phyloP scores from a whole-genome alignment of 257 asterid species.

The Capsicum pubescens region DNA sequence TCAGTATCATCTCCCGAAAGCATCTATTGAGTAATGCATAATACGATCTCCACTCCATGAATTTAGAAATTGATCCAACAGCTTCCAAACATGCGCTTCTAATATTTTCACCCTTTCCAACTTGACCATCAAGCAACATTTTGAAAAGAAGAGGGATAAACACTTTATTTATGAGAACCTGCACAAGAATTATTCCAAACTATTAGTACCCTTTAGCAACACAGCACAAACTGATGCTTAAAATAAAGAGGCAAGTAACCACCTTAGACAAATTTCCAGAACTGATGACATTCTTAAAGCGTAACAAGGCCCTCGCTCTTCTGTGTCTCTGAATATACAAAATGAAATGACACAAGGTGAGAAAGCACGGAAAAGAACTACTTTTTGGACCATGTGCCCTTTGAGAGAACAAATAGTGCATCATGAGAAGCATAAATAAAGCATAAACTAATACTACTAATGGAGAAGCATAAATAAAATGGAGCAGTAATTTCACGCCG shows the following conservation, averaged over 20 bases:
- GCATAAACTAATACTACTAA: background rate
- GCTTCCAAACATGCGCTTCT: constrained; percentile 82
- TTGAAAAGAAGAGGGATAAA: constrained; percentile 79
- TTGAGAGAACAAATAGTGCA: background rate
- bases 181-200: constrained; percentile 31
- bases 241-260: constrained; percentile 29
- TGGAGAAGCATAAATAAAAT: constrained; percentile 17
- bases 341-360: constrained; percentile 29
- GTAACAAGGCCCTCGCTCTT: constrained; percentile 86
- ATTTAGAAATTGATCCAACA: constrained; percentile 72
- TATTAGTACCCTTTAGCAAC: constrained; percentile 3
- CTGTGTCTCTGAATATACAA: constrained; percentile 75
- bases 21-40: constrained; percentile 65
- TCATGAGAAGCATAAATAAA: background rate
- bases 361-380: background rate
- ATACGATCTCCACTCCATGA: constrained; percentile 80
- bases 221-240: constrained; percentile 29
- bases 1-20: constrained; percentile 68
- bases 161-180: constrained; percentile 75
- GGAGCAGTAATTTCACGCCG: background rate
- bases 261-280: constrained; percentile 71
- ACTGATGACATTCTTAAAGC: constrained; percentile 56
- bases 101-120: constrained; percentile 89
- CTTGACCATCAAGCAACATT: constrained; percentile 69
- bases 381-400: background rate